Percentiles rank a stretch among this genome's conserved stretches.
Conservation (phyloP, 257 asterid species). For the Ballota nigra region DNA sequence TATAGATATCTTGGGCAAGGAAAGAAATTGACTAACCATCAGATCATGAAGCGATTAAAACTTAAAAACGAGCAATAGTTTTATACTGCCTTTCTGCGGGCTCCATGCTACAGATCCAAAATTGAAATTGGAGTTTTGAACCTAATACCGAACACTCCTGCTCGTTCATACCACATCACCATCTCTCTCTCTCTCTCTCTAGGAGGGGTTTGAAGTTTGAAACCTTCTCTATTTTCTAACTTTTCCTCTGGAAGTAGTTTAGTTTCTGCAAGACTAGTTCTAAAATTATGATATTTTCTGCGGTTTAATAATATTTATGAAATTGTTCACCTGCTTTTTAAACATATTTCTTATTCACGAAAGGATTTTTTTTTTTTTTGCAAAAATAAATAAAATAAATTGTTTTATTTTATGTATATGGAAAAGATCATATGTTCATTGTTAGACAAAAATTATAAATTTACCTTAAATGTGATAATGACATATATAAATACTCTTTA, state of each 20-base stretch:
- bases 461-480: too few species aligned
- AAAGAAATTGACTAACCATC: slow-evolving; percentile 19
- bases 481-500: too few species aligned
- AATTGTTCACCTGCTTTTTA: too few species aligned
- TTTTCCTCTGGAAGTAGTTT: slow-evolving; percentile 5
- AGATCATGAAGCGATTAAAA: slow-evolving; percentile 20
- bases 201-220: slow-evolving; percentile 24
- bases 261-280: neutral
- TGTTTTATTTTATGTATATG: too few species aligned
- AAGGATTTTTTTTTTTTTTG: too few species aligned
- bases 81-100: slow-evolving; percentile 12
- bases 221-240: neutral
- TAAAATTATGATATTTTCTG: neutral
- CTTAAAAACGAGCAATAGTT: neutral
- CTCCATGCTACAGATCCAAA: slow-evolving; percentile 30
- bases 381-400: too few species aligned
- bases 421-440: too few species aligned
- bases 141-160: neutral
- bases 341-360: too few species aligned
- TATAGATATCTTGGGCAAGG: neutral
- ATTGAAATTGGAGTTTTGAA: slow-evolving; percentile 13
- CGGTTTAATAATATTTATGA: neutral
- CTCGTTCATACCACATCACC: slow-evolving; percentile 10
- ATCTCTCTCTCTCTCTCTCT: neutral
- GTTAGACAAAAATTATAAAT: too few species aligned